A percentile compares a stretch with the other conserved stretches of the same genome.
These are phyloP conservation scores for Fraxinus baroniana DNA, from an alignment of 305 asterid species.

Conservation along the genomic window DNA sequence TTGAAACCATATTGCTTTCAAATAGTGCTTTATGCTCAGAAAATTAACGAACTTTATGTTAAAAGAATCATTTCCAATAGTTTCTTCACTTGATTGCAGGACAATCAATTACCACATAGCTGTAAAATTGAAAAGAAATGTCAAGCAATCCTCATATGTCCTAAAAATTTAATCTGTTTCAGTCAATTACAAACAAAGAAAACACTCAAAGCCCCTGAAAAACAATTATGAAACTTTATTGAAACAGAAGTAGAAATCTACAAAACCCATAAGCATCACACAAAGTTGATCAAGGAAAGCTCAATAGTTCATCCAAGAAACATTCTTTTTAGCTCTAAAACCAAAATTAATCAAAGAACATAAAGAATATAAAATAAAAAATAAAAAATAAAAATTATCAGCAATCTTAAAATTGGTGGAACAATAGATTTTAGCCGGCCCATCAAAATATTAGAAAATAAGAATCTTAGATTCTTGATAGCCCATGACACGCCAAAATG, in stretches of 20 bases:
- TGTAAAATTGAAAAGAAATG: slow-evolving; percentile 2
- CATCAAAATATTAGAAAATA: background rate
- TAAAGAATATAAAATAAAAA: background rate
- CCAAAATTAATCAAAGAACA: background rate
- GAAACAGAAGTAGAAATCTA: background rate
- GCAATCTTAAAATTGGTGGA: background rate
- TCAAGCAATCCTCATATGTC: background rate
- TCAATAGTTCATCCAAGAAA: background rate
- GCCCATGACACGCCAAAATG: background rate
- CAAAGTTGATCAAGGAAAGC: background rate
- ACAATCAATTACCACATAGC: background rate
- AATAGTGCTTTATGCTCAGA: background rate
- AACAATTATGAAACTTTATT: background rate
- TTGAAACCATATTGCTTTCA: slow-evolving; percentile 31
- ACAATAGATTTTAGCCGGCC: background rate
- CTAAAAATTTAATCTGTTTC: background rate
- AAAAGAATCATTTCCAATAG: background rate
- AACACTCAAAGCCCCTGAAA: background rate
- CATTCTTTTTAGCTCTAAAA: background rate
- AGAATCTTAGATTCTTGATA: background rate
- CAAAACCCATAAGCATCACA: background rate
- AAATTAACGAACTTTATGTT: background rate
- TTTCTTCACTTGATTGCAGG: background rate
- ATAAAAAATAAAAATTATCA: background rate
- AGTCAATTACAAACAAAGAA: background rate